Base-by-base conservation (phyloP, 352 stramenopile genomes). In the Phytophthora crassamura region DNA sequence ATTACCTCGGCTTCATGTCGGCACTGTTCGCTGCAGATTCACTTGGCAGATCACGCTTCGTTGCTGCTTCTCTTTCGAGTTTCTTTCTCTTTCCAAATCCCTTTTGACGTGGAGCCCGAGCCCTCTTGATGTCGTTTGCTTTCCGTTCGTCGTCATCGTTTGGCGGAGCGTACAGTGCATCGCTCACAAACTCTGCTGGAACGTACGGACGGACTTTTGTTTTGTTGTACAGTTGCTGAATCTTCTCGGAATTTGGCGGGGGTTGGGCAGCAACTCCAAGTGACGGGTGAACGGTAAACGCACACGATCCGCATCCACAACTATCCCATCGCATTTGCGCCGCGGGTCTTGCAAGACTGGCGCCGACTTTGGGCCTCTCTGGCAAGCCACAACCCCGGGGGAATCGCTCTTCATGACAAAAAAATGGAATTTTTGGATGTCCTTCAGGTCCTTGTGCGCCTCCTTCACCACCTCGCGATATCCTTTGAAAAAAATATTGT, bases 201-300 rank as follows among this genome's bases (percentile, higher is more conserved):
- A 66, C 34, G 20, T 66, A 71, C 15, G 54, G 63, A 8, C 25
- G 16, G 3, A 71, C 41, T n/a, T n/a, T n/a, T n/a, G n/a, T n/a
- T 20, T 71, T 65, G 15, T 47, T 71, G 39, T 66, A 28, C 39
- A 69, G 59, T n/a, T 52, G 25, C 4, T 43, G 10, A 2, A 58
- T 32, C 36, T 70, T 70, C 41, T 70, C 54, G 7, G 43, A 30
- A 14, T 65, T 70, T 3, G 34, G 40, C 5, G 6, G 0, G 62
- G 62, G 10, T 40, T 47, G 2, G 39, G 36, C 6, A 65, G 28
- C 9, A 6, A 10, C 11, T 38, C 30, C 1, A 58, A 16, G 16
- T 45, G 20, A 3, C 6, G 1, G 0, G 42, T 11, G n/a, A 52
- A 18, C 5, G 52, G 20, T 3, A 7, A 14, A 20, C 35, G n/a